phyloP scores from a whole-genome alignment of 2,329 filamentous ascomycete genomes.

The Chrysosporium queenslandicum region DNA sequence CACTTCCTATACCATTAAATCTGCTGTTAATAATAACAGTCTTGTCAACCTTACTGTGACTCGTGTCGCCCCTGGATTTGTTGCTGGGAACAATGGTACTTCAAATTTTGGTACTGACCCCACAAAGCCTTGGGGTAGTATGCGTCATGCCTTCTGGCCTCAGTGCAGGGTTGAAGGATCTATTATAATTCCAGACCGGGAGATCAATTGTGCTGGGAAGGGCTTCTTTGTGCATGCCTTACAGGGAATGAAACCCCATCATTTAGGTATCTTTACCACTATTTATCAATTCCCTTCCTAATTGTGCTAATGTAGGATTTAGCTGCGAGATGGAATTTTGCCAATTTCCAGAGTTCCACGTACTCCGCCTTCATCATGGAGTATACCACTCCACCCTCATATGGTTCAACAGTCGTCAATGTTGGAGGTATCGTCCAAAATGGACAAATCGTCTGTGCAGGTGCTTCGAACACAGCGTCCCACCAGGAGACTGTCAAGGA shows the following conservation, averaged over 20 bases:
- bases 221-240: conserved; percentile 75
- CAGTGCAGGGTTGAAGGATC: conserved; percentile 70
- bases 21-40: conserved; percentile 66
- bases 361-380: conserved; percentile 93
- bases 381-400: conserved; percentile 86
- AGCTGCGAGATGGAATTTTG: conserved; percentile 86
- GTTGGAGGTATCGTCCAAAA: conserved; percentile 77
- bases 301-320: neutral
- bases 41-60: conserved; percentile 81
- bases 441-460: conserved; percentile 66
- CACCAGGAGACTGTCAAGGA: conserved; percentile 65
- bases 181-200: conserved; percentile 71
- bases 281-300: neutral
- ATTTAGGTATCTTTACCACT: conserved; percentile 52
- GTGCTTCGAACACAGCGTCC: conserved; percentile 52
- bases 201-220: conserved; percentile 65
- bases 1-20: conserved; percentile 77
- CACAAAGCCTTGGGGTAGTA: conserved; percentile 75
- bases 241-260: conserved; percentile 98
- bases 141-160: conserved; percentile 93
- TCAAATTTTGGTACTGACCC: conserved; percentile 80
- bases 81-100: conserved; percentile 72
- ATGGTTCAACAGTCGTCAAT: conserved; percentile 72
- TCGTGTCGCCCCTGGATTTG: conserved; percentile 66
- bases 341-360: conserved; percentile 76